phyloP scores from a whole-genome alignment of 352 stramenopile species.

The Phytophthora sansomeana region DNA sequence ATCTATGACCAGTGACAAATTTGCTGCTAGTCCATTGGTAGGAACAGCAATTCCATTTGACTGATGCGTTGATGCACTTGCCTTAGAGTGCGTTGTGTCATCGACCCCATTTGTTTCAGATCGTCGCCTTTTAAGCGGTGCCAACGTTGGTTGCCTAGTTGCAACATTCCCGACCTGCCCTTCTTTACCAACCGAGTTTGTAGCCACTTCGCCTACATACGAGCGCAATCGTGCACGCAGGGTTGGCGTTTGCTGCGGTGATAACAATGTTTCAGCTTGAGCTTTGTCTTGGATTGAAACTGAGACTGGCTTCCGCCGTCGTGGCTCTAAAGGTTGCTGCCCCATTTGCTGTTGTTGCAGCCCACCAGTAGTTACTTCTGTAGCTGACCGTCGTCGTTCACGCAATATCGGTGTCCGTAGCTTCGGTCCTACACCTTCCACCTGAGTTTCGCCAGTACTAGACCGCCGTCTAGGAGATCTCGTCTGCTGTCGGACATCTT shows the following conservation, averaged over 20 bases:
- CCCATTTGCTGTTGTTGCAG: background rate
- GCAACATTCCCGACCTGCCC: background rate
- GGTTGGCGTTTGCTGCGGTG: background rate
- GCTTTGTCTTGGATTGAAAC: background rate
- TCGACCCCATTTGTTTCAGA: constrained; percentile 13
- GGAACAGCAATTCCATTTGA: constrained; percentile 4
- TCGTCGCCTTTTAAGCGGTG: constrained; percentile 26
- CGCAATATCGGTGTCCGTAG: background rate
- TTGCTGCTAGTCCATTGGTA: constrained; percentile 15
- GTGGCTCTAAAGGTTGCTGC: background rate
- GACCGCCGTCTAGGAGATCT: background rate
- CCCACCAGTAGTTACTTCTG: background rate
- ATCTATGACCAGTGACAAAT: constrained; percentile 21
- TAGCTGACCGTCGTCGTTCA: constrained; percentile 1
- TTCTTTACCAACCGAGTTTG: background rate
- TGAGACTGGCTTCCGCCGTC: background rate
- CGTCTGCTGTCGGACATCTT: background rate
- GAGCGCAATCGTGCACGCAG: constrained; percentile 1
- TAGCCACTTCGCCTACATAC: background rate
- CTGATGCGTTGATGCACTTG: constrained; percentile 8
- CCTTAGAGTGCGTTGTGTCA: background rate
- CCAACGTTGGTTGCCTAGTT: background rate
- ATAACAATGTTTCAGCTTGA: background rate
- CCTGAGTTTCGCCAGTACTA: background rate
- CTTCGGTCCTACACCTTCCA: background rate